phyloP scores from a whole-genome alignment of 2,329 filamentous ascomycete species.

The Ophiostoma sp. region DNA sequence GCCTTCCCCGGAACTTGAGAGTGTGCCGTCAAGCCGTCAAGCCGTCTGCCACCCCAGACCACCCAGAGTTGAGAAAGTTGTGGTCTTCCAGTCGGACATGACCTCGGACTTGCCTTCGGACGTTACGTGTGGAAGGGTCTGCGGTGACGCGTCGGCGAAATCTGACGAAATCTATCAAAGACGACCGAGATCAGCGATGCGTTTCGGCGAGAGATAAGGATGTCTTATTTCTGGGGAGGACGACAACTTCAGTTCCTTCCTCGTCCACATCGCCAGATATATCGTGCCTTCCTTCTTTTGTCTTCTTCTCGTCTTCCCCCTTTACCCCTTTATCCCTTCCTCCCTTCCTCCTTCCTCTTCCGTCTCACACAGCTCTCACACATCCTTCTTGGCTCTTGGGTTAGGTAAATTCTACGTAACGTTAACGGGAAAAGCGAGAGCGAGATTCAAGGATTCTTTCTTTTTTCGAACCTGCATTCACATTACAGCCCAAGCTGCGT shows the following conservation, averaged over 20 bases:
- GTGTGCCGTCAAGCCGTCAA: background rate
- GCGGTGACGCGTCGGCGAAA: background rate
- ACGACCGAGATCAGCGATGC: background rate
- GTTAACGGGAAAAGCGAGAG: background rate
- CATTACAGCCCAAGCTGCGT: background rate
- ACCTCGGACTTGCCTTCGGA: background rate
- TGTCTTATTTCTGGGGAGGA: background rate
- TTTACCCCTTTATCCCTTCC: no score
- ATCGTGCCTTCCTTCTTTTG: background rate
- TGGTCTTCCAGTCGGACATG: background rate
- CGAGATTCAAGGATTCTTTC: background rate
- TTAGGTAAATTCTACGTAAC: conserved; percentile 2
- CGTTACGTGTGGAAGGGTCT: background rate
- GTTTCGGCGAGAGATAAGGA: background rate
- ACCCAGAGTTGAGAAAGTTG: background rate
- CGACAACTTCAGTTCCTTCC: background rate
- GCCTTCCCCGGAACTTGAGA: background rate
- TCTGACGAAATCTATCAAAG: background rate
- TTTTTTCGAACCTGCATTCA: background rate
- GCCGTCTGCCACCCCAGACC: background rate
- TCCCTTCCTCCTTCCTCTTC: background rate
- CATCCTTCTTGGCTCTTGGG: background rate
- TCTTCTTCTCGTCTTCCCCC: background rate
- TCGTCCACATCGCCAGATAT: background rate
- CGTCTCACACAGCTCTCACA: no score